phyloP scores from a whole-genome alignment of 2,329 filamentous ascomycete genomes.

The Fusarium metavorans region DNA sequence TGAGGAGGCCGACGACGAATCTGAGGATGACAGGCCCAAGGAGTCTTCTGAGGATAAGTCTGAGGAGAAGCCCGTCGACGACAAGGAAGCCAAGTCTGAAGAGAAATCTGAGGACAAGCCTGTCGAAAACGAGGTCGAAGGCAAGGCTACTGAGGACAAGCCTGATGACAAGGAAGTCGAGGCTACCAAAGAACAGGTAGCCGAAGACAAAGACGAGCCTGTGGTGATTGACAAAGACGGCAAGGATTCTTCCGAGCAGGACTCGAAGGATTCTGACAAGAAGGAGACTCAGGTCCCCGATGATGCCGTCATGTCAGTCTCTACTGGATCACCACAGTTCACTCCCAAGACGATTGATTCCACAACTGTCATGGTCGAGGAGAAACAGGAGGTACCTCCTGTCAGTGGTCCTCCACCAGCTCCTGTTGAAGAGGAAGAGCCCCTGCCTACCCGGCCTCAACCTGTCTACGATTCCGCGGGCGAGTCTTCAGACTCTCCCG shows the following conservation, averaged over 20 bases:
- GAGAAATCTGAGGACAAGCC: constrained; percentile 17
- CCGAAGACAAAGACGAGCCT: constrained; percentile 18
- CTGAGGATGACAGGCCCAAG: constrained; percentile 30
- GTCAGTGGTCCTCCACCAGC: constrained; percentile 43
- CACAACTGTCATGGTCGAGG: constrained; percentile 34
- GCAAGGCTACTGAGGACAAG: constrained; percentile 15
- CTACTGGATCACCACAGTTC: constrained; percentile 48
- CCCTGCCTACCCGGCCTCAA: constrained; percentile 34
- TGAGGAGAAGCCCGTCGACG: constrained; percentile 11
- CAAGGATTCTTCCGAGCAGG: constrained; percentile 4
- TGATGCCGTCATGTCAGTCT: constrained; percentile 44
- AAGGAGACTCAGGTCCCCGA: constrained; percentile 35
- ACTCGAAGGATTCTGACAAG: constrained; percentile 16
- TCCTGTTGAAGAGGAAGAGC: constrained; percentile 29
- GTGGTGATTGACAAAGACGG: constrained; percentile 19
- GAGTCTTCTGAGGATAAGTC: background rate
- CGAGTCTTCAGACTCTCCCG: constrained; percentile 70
- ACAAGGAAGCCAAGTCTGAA: constrained; percentile 7
- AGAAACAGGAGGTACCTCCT: constrained; percentile 52
- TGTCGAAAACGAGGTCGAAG: constrained; percentile 7
- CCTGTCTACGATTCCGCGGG: constrained; percentile 59
- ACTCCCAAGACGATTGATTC: constrained; percentile 50
- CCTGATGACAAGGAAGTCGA: constrained; percentile 19
- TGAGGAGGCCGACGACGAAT: constrained; percentile 38
- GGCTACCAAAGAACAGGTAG: constrained; percentile 5